Base-by-base conservation (phyloP, 768 basidiomycete genomes). In the Tulasnella sp. region DNA sequence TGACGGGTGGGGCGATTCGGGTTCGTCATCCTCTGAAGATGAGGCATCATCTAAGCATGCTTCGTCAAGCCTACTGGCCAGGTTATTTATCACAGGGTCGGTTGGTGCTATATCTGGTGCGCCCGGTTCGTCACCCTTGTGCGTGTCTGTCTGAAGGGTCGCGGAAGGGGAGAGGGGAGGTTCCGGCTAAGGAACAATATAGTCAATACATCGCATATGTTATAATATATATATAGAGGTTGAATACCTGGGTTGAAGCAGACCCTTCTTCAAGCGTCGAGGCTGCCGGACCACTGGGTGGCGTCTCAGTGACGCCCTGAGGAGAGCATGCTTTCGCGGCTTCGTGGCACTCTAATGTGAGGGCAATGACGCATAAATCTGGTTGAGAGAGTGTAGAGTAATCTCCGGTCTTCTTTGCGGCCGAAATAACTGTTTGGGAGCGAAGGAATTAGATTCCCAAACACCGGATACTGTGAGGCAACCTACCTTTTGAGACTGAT, bases 401-500 rank as follows among this genome's bases (percentile, higher is more conserved):
- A 83, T 99, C 97, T 82, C 97, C 97, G 0, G 97, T 97, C 86
- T 93, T 93, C 86, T 95, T 97, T 3, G 97, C 94, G 83, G 90
- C 91, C 78, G 91, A 91, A 75, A 92, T 93, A 4, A 97, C 97
- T 98, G 81, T 14, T 78, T 31, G 36, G 9, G 75, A 11, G 9
- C 52, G 37, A 67, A 29, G 19, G 34, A 22, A 19, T 19, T 25
- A 31, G 36, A n/a, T 34, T 37, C 7, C 5, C 6, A 1, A 6
- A 29, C 15, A 5, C 17, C 39, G 2, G 38, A 52, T 34, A 29
- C 19, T 12, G n/a, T n/a, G 67, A 3, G 29, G 15, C 80, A 89
- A 86, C 77, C 88, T 83, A 81, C 85, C 84, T 78, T 81, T 81
- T 2, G 83, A 81, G 67, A 97, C 80, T 37, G 93, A 90, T 1